Evolutionary conservation across 2,329 filamentous ascomycete species (phyloP).

Genomic region (Cercospora berteroae): DNA sequence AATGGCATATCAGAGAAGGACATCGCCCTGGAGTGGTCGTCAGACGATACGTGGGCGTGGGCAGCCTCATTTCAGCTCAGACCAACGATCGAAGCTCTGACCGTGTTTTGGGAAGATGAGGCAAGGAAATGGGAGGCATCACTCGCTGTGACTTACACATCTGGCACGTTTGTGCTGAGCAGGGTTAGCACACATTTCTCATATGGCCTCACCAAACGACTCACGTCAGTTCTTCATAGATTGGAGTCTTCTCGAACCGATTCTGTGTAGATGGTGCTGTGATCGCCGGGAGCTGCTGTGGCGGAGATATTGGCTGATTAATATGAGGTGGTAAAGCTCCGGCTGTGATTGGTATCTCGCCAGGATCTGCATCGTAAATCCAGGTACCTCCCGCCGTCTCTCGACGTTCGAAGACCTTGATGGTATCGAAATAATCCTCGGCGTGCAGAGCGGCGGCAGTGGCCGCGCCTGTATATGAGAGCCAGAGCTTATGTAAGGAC

Average conservation of each 20-base stretch:
- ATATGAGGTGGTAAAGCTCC: conserved; percentile 47
- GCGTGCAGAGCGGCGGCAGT: conserved; percentile 39
- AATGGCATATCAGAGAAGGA: conserved; percentile 55
- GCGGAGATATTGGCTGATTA: conserved; percentile 50
- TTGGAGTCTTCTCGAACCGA: conserved; percentile 50
- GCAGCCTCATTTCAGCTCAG: neutral
- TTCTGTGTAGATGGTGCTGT: conserved; percentile 47
- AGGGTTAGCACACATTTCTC: neutral
- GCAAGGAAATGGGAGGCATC: neutral
- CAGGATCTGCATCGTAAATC: conserved; percentile 52
- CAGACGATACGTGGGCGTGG: neutral
- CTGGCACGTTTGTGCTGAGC: conserved; percentile 53
- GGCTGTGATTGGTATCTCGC: conserved; percentile 40
- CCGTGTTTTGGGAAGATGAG: neutral
- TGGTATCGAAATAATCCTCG: conserved; percentile 37
- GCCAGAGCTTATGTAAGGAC: neutral
- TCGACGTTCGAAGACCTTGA: conserved; percentile 39
- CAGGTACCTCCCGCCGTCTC: conserved; percentile 40
- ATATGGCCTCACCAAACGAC: neutral
- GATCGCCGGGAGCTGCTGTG: conserved; percentile 43
- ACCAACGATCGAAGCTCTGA: neutral
- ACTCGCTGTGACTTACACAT: conserved; percentile 37
- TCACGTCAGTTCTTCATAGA: conserved; percentile 52
- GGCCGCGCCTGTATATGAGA: conserved; percentile 32
- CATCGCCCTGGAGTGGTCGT: conserved; percentile 44